Conservation (phyloP, 2,329 filamentous ascomycete genomes). For the Alternaria gaisen region DNA sequence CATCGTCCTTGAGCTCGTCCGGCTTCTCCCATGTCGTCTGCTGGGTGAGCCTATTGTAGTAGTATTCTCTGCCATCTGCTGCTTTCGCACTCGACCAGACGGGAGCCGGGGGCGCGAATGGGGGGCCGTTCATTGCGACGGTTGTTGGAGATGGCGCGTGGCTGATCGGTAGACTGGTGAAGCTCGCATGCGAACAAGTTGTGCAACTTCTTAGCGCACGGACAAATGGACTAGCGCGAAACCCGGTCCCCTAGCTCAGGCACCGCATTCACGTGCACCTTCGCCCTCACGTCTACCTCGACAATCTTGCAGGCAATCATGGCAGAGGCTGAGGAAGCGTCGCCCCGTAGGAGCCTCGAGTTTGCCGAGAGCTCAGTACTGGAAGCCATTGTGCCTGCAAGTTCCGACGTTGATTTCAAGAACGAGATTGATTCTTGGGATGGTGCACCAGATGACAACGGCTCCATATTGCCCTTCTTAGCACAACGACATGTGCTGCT, state of each 20-base stretch:
- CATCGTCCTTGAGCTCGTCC: constrained; percentile 82
- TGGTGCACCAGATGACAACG: constrained; percentile 55
- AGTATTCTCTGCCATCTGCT: constrained; percentile 85
- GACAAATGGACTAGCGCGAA: constrained; percentile 6
- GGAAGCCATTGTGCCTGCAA: constrained; percentile 51
- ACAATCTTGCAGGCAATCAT: constrained; percentile 21
- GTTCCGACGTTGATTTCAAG: constrained; percentile 48
- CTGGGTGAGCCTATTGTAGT: constrained; percentile 87
- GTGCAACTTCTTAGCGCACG: constrained; percentile 11
- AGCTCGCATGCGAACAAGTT: constrained; percentile 8
- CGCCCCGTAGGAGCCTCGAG: constrained; percentile 45
- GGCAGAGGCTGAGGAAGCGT: constrained; percentile 30
- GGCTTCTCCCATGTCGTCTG: constrained; percentile 95
- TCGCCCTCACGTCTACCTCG: constrained; percentile 7
- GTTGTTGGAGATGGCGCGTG: constrained; percentile 12
- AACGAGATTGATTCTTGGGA: constrained; percentile 55
- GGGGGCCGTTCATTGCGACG: constrained; percentile 64
- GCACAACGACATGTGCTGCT: constrained; percentile 71
- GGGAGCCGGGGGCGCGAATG: constrained; percentile 52
- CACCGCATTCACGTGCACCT: constrained; percentile 31
- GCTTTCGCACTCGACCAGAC: constrained; percentile 85
- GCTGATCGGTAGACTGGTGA: constrained; percentile 7
- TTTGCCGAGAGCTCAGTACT: constrained; percentile 52
- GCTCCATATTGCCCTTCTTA: constrained; percentile 64
- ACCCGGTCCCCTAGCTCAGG: constrained; percentile 12